Conservation (phyloP, 2,329 filamentous ascomycete genomes). For the Metarhizium rileyi region DNA sequence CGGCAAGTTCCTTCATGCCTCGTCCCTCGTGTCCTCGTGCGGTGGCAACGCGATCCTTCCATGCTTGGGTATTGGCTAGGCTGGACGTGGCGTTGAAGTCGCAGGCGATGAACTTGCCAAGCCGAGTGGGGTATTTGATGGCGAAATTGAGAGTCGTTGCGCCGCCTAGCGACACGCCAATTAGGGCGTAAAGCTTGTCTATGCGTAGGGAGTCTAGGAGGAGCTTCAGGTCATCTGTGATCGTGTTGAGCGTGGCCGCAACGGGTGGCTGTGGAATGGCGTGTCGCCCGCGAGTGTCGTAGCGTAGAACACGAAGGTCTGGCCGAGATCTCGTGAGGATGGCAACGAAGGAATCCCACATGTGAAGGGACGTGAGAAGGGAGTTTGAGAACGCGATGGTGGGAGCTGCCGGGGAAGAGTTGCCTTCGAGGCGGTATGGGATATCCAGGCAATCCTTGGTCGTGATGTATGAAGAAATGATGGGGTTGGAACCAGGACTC, state of each 20-base stretch:
- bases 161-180: constrained; percentile 76
- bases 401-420: constrained; percentile 53
- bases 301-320: constrained; percentile 64
- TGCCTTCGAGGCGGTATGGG: constrained; percentile 69
- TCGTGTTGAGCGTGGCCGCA: constrained; percentile 50
- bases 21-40: constrained; percentile 47
- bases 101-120: constrained; percentile 58
- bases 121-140: constrained; percentile 50
- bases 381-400: constrained; percentile 71
- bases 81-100: constrained; percentile 70
- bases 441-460: constrained; percentile 59
- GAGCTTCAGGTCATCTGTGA: constrained; percentile 57
- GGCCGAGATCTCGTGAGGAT: constrained; percentile 50
- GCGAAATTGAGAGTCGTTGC: constrained; percentile 67
- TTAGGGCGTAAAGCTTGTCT: constrained; percentile 51
- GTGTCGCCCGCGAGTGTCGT: constrained; percentile 63
- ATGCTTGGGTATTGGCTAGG: constrained; percentile 65
- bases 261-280: constrained; percentile 34
- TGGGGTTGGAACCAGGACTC: constrained; percentile 37
- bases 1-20: constrained; percentile 58
- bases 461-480: constrained; percentile 58
- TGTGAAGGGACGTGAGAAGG: constrained; percentile 64
- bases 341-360: constrained; percentile 69
- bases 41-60: constrained; percentile 65
- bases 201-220: constrained; percentile 63